phyloP scores from a whole-genome alignment of 306 rosid genomes.

The Myrica gale region DNA sequence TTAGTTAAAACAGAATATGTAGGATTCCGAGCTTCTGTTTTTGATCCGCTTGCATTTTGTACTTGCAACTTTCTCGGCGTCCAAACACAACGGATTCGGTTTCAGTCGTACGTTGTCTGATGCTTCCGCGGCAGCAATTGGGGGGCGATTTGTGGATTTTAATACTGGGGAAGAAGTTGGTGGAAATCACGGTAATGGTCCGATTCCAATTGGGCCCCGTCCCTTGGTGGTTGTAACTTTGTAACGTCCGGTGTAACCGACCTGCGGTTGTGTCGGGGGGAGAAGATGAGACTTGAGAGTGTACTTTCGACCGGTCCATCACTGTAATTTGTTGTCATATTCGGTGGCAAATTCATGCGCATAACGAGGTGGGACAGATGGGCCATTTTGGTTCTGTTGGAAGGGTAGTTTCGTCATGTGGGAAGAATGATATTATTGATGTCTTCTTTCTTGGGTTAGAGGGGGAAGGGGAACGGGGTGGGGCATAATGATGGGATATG shows the following conservation, averaged over 20 bases:
- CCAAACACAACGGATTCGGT: neutral
- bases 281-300: no score
- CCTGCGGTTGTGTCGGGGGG: conserved; percentile 5
- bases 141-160: neutral
- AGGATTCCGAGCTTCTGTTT: neutral
- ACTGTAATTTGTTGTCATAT: conserved; percentile 38
- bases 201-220: neutral
- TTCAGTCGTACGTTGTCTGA: neutral
- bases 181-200: conserved; percentile 18
- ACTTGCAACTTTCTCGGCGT: neutral
- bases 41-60: neutral
- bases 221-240: neutral
- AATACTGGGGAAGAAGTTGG: neutral
- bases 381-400: neutral
- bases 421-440: neutral
- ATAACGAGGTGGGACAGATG: neutral
- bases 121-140: neutral
- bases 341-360: conserved; percentile 17
- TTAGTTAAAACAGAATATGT: neutral
- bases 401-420: conserved; percentile 39
- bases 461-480: neutral
- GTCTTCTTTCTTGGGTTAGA: neutral
- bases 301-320: conserved; percentile 27
- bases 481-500: conserved; percentile 5
- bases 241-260: conserved; percentile 19